Evolutionary conservation across 2,329 filamentous ascomycete species (phyloP).

Genomic region (Hymenoscyphus albidus): DNA sequence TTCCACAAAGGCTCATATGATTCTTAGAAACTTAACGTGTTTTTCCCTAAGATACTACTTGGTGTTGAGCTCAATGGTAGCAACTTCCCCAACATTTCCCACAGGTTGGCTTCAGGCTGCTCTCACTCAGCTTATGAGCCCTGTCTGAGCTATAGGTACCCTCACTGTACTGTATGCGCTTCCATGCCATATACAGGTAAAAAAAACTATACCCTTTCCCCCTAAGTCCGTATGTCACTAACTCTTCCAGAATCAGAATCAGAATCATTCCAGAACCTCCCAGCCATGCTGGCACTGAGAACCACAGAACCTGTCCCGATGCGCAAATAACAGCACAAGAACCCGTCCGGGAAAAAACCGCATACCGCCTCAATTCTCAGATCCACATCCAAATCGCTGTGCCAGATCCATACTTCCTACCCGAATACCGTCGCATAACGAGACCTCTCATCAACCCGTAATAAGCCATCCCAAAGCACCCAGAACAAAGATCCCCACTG

Average conservation of each 20-base stretch:
- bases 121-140: not conserved
- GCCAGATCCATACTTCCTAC: not conserved
- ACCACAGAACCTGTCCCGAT: no score
- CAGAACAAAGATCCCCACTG: not conserved
- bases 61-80: not conserved
- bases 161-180: not conserved
- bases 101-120: not conserved
- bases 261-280: no score
- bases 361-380: not conserved
- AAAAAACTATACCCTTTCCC: no score
- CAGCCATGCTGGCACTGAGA: no score
- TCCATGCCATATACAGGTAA: no score
- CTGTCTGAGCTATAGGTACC: not conserved
- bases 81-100: not conserved
- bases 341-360: no score
- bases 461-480: constrained; percentile 4
- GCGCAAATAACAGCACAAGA: no score
- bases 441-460: not conserved
- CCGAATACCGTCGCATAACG: not conserved
- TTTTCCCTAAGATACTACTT: not conserved
- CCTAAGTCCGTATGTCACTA: no score
- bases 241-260: no score
- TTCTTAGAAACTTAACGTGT: no score
- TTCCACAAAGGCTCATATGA: no score
- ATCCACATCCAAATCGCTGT: not conserved